Conservation (phyloP, 306 rosid genomes). For the Pyrus communis region DNA sequence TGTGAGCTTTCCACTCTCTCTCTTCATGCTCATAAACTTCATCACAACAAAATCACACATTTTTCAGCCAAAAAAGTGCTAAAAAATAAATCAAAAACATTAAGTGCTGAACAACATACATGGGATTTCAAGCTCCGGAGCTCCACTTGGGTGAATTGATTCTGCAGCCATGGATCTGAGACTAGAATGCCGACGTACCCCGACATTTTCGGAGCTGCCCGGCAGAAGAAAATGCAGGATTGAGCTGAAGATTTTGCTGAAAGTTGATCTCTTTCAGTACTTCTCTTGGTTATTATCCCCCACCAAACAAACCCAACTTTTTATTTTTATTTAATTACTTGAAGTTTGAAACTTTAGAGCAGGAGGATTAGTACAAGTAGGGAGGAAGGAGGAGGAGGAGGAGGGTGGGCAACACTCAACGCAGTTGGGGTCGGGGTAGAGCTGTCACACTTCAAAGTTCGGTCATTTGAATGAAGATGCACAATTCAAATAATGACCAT, state of each 20-base stretch:
- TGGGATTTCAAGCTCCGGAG: constrained; percentile 83
- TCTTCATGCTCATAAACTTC: constrained; percentile 80
- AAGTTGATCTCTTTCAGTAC: not conserved
- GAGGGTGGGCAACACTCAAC: constrained; percentile 12
- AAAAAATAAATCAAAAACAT: not conserved
- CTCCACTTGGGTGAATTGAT: constrained; percentile 96
- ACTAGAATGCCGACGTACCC: constrained; percentile 89
- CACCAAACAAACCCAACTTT: not conserved
- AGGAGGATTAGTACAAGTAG: not conserved
- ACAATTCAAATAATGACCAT: constrained; percentile 56
- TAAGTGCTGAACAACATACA: constrained; percentile 25
- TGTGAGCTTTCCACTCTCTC: constrained; percentile 67
- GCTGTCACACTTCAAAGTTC: constrained; percentile 65
- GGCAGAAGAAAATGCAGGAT: not conserved
- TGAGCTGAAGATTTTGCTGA: not conserved
- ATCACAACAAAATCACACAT: not conserved
- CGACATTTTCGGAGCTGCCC: constrained; percentile 37
- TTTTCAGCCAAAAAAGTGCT: not conserved
- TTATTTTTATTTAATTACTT: not conserved
- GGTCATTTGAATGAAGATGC: constrained; percentile 17
- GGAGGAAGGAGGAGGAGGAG: not conserved
- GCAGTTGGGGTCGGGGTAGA: constrained; percentile 55
- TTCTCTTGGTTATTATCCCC: not conserved
- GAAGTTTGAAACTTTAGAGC: not conserved
- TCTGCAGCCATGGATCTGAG: constrained; percentile 97